A percentile compares a stretch with the other conserved stretches of the same genome.
Conservation (phyloP, 495 filamentous ascomycete genomes). For the Xylaria flabelliformis region DNA sequence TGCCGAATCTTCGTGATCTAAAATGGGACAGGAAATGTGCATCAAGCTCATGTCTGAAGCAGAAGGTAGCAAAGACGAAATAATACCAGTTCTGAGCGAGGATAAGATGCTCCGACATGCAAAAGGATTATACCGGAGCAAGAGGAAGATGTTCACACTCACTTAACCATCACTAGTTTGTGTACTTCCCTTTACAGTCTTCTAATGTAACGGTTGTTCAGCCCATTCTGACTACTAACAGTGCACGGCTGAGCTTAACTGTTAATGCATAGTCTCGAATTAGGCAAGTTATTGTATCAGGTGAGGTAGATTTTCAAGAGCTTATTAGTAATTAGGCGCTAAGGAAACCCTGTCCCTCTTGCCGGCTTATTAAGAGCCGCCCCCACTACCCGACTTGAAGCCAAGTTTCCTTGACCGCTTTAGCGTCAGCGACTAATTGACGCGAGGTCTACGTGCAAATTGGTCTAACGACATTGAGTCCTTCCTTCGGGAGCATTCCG, state of each 20-base stretch:
- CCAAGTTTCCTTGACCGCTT: neutral
- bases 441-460: too few relatives aligned
- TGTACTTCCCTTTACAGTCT: neutral
- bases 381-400: neutral
- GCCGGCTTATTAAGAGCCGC: neutral
- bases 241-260: neutral
- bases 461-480: neutral
- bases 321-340: neutral
- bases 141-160: neutral
- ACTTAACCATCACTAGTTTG: neutral
- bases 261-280: neutral
- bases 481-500: neutral
- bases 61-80: neutral
- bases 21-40: neutral
- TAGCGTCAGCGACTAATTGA: neutral
- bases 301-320: neutral
- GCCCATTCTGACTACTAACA: neutral
- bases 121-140: neutral
- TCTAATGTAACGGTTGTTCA: neutral
- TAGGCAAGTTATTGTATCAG: too few relatives aligned
- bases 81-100: neutral
- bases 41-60: neutral
- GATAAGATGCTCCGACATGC: neutral
- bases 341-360: neutral
- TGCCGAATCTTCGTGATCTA: neutral